Percentiles rank a stretch among this genome's conserved stretches.
These are phyloP conservation scores for Rubroshorea leprosula DNA, from an alignment of 345 rosid genomes.

Conservation along the genomic window DNA sequence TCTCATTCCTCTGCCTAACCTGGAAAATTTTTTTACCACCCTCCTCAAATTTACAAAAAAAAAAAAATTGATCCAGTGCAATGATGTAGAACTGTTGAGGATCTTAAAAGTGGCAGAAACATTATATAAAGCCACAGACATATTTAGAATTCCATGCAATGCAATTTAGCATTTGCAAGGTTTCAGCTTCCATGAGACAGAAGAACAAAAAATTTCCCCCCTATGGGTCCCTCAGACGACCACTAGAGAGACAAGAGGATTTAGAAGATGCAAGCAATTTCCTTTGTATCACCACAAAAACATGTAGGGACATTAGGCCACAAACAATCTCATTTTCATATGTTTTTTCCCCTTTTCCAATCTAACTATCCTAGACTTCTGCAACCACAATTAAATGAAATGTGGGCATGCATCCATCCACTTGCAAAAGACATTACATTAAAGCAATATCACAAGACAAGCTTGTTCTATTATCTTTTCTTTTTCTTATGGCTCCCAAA, in stretches of 20 bases:
- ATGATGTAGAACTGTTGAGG: no score
- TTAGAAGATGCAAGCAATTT: background rate
- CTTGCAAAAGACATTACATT: background rate
- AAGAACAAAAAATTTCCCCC: constrained; percentile 1
- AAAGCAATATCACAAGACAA: background rate
- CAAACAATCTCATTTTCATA: background rate
- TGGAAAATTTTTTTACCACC: no score
- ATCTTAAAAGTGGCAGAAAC: no score
- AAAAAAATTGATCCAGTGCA: no score
- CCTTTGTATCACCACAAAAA: constrained; percentile 2
- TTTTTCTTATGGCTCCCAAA: constrained; percentile 4
- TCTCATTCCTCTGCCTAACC: no score
- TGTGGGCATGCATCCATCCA: no score
- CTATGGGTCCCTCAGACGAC: constrained; percentile 15
- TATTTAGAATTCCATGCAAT: no score
- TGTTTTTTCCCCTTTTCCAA: background rate
- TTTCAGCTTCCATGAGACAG: background rate
- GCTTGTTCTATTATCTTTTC: background rate
- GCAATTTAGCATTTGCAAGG: background rate
- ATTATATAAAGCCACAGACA: no score
- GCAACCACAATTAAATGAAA: background rate
- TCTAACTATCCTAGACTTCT: constrained; percentile 2
- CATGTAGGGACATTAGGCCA: background rate
- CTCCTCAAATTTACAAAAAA: no score
- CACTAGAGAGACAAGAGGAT: constrained; percentile 13